These are phyloP conservation scores for Spencermartinsiella ligniputridi DNA, from an alignment of 1,139 yeast species.

Conservation along the genomic window DNA sequence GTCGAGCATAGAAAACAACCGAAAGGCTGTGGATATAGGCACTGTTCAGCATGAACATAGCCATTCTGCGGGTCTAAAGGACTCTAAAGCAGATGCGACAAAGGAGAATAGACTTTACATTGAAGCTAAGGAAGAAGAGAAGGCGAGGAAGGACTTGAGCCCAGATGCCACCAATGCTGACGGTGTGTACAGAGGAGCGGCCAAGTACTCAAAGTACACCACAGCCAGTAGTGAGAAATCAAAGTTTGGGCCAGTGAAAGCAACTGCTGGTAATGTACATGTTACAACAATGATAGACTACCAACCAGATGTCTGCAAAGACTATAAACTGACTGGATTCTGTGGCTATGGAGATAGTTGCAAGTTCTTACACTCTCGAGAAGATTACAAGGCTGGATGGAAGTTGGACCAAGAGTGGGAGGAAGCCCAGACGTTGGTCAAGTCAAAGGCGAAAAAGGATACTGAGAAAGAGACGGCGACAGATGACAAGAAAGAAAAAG, in stretches of 20 bases:
- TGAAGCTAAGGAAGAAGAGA: slow-evolving; percentile 30
- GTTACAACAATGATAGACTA: slow-evolving; percentile 81
- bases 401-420: slow-evolving; percentile 76
- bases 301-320: slow-evolving; percentile 94
- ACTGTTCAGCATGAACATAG: slow-evolving; percentile 18
- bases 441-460: slow-evolving; percentile 12
- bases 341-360: slow-evolving; percentile 99
- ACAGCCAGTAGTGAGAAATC: slow-evolving; percentile 18
- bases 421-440: slow-evolving; percentile 18
- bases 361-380: slow-evolving; percentile 86
- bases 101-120: slow-evolving; percentile 32
- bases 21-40: slow-evolving; percentile 15
- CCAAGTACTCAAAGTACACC: slow-evolving; percentile 31
- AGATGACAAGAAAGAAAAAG: slow-evolving; percentile 14
- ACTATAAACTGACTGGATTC: slow-evolving; percentile 84
- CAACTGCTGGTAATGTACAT: slow-evolving; percentile 52
- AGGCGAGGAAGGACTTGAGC: slow-evolving; percentile 19
- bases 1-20: not conserved
- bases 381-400: slow-evolving; percentile 75
- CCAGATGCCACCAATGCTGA: slow-evolving; percentile 16
- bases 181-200: slow-evolving; percentile 36
- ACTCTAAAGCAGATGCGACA: slow-evolving; percentile 32
- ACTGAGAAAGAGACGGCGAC: slow-evolving; percentile 12
- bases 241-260: slow-evolving; percentile 25
- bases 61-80: slow-evolving; percentile 16